Percentiles rank a stretch among this genome's conserved stretches.
Conservation (phyloP, 352 stramenopile genomes). For the Pythium folliculosum region DNA sequence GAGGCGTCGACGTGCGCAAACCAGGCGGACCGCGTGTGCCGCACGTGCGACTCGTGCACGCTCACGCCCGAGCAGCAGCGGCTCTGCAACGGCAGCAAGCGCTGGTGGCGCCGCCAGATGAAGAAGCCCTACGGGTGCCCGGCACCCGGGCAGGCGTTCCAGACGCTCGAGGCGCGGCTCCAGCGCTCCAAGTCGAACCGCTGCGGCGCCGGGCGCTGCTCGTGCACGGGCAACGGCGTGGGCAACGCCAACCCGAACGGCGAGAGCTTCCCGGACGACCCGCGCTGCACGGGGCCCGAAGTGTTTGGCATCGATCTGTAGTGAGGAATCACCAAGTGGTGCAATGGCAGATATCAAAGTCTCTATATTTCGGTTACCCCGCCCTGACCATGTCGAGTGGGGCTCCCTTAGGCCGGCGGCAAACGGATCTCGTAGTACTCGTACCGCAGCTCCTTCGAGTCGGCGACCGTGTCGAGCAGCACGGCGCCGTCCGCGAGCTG, state of each 20-base stretch:
- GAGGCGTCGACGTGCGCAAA: conserved; percentile 56
- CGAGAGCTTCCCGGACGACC: conserved; percentile 69
- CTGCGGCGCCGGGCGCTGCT: conserved; percentile 72
- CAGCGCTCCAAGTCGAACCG: conserved; percentile 69
- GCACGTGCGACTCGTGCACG: conserved; percentile 71
- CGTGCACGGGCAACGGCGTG: conserved; percentile 60
- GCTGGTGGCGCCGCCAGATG: conserved; percentile 69
- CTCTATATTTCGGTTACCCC: not conserved
- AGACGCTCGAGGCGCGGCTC: conserved; percentile 62
- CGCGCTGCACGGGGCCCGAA: conserved; percentile 58
- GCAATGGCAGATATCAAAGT: no score
- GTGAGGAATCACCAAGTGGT: no score
- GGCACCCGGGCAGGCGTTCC: conserved; percentile 43
- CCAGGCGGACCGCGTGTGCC: conserved; percentile 63
- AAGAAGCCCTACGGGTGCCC: conserved; percentile 74
- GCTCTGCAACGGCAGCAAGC: conserved; percentile 50
- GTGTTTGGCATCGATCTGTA: conserved; percentile 56
- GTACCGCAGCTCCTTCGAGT: conserved; percentile 80
- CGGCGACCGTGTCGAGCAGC: conserved; percentile 75
- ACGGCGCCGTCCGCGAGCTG: conserved; percentile 53
- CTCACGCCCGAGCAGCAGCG: conserved; percentile 61
- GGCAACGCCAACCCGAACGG: conserved; percentile 78
- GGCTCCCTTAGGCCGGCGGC: not conserved
- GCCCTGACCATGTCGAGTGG: not conserved
- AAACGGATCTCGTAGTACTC: conserved; percentile 87